Percentiles rank a stretch among this genome's conserved stretches.
Conservation (phyloP, 805 yeast genomes). For the Alloascoidea hylecoeti region DNA sequence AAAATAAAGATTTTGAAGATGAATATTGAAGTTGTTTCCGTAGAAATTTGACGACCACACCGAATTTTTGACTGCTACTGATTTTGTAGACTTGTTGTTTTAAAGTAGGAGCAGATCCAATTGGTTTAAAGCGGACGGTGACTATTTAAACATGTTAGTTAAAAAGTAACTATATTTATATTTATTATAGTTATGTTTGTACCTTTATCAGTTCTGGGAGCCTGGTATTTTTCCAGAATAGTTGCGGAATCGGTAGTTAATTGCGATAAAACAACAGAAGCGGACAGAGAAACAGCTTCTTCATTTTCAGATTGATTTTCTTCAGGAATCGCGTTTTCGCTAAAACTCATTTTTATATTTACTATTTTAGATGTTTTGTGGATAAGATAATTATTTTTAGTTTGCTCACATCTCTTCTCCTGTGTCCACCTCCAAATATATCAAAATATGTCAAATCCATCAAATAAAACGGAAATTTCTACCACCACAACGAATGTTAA, state of each 20-base stretch:
- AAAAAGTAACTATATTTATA: too few relatives aligned
- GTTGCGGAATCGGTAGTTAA: neutral
- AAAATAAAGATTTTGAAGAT: slow-evolving; percentile 18
- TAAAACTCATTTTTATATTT: too few relatives aligned
- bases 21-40: slow-evolving; percentile 19
- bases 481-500: too few relatives aligned
- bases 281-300: neutral
- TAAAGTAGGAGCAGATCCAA: slow-evolving; percentile 37
- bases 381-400: too few relatives aligned
- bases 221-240: neutral
- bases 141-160: slow-evolving; percentile 17
- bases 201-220: neutral
- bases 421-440: too few relatives aligned
- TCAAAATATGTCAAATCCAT: too few relatives aligned
- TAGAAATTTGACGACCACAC: slow-evolving; percentile 28
- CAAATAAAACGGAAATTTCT: too few relatives aligned
- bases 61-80: slow-evolving; percentile 27
- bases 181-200: too few relatives aligned
- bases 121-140: slow-evolving; percentile 33
- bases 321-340: too few relatives aligned
- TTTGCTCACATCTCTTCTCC: too few relatives aligned
- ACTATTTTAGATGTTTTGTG: too few relatives aligned
- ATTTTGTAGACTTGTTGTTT: slow-evolving; percentile 31
- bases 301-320: neutral
- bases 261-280: neutral